A percentile compares a stretch with the other conserved stretches of the same genome.
Conservation (phyloP, 768 basidiomycete species). For the Lepiota venenata region DNA sequence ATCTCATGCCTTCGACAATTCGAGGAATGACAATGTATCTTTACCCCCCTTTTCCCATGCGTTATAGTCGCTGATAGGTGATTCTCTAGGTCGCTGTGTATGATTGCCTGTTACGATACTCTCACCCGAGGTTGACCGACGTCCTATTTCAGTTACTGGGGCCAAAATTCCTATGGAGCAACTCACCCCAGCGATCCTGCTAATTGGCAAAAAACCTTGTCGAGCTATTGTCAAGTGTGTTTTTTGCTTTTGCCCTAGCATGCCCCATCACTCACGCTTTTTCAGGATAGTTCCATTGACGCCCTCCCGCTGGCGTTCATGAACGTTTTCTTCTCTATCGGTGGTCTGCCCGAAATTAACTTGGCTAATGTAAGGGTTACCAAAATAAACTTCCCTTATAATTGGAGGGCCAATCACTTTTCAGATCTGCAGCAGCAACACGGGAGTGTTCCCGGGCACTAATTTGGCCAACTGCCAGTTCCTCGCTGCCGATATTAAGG, state of each 20-base stretch:
- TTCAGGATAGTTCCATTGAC: conserved; percentile 53
- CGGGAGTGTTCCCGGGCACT: conserved; percentile 51
- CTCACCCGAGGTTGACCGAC: background rate
- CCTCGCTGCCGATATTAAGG: conserved; percentile 51
- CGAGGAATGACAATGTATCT: conserved; percentile 35
- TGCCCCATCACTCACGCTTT: background rate
- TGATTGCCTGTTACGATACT: background rate
- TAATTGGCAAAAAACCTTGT: conserved; percentile 49
- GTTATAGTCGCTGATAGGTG: background rate
- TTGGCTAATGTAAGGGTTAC: conserved; percentile 46
- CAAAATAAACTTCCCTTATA: background rate
- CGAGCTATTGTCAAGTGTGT: conserved; percentile 49
- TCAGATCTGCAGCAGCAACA: conserved; percentile 49
- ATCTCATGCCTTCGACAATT: conserved; percentile 27
- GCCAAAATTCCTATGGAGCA: conserved; percentile 60
- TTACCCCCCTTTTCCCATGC: background rate
- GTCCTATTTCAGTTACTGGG: conserved; percentile 38
- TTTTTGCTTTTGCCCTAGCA: too few species aligned
- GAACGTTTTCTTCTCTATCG: conserved; percentile 55
- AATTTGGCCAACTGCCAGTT: conserved; percentile 54
- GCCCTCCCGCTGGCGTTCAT: conserved; percentile 62
- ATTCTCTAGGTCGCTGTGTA: conserved; percentile 26
- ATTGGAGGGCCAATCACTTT: background rate
- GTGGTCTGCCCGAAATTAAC: conserved; percentile 55
- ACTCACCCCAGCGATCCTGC: conserved; percentile 35